Evolutionary conservation across 2,329 filamentous ascomycete species (phyloP), one percentile per base, ranked within the genome.

Genomic region (Calonectria pteridis): DNA sequence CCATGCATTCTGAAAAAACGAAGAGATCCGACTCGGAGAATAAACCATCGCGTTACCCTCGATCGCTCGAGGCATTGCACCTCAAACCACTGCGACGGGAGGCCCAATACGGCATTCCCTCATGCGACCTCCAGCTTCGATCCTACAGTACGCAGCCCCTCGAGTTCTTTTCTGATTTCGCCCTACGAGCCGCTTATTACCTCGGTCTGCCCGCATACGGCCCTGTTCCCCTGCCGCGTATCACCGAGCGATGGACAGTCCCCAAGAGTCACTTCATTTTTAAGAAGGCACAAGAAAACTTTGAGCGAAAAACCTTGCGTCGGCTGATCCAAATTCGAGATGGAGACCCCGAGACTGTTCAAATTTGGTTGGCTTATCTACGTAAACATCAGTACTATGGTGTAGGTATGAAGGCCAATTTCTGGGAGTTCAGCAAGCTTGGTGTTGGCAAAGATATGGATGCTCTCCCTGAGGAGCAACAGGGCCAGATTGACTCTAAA

Each of bases 251-350:
- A 80, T 99, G 97, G 97, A 98, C 97, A 0, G 95, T 98, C 2
- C 95, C 95, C 13, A 91, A 92, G 81, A 92, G 92, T 81, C 94
- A 94, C 84, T 99, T 99, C 88, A 95, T 98, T 77, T 94, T 95
- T 88, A 99, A 98, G 87, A 99, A 99, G 87, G 93, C 92, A 46
- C 96, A 99, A 85, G 97, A 99, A 87, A 99, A 99, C 85, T 99
- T 98, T 82, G 96, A 98, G 87, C 91, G 97, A 69, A 93, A 97
- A 74, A 99, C 97, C 1, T 85, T 96, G 80, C 91, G 96, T 69
- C 89, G 97, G 18, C 84, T 98, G 80, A 95, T 99, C 67, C 95
- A 98, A 85, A 97, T 99, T 81, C 93, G 95, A 77, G 97, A 98
- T 82, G 97, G 95, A 0, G 90, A 98, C 81, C 93, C 95, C 0